Evolutionary conservation across 2,329 filamentous ascomycete genomes (phyloP), one percentile per base, ranked within the genome.

Genomic region (Sclerotinia glacialis): DNA sequence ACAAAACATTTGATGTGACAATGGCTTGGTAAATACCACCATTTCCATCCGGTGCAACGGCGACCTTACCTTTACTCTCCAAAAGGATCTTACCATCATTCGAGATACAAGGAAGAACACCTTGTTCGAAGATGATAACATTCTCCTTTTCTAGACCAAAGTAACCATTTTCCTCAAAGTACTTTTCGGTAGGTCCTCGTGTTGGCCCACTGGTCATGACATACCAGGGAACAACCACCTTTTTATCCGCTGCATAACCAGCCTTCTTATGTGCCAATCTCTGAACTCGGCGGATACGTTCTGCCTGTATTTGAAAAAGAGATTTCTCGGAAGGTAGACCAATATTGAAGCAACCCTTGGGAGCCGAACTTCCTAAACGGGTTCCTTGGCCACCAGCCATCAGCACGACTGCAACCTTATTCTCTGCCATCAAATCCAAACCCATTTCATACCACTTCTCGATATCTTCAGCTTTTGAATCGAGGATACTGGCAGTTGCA

Each of bases 161-260:
- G 83, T 93, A 98, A 67, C 86, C 86, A 82, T 98, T 85, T 79
- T 96, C 84, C 77, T 90, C 81, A 79, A 99, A 98, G 83, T 95
- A 99, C 69, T 90, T 83, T 82, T 97, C 91, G n/a, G 95, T 99
- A 50, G 93, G 92, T 69, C 87, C 87, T 72, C 93, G 87, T 9
- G 95, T 99, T 55, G 95, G 95, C 5, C 95, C 95, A 75, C 92
- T 97, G 74, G 95, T 99, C 95, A 99, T 99, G 79, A 99, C 92
- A 80, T 99, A 99, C 95, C 95, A 99, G 16, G 95, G 95, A 52
- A 98, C 88, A 42, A 89, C 83, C 53, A 87, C 86, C 65, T 82
- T 82, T 65, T 82, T 82, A 59, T 81, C 82, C 68, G 80, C 82
- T 58, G 75, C 77, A 71, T 84, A 83, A 67, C 85, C 85, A 64